Base-by-base conservation (phyloP, 1,139 yeast genomes). In the Yamadazyma aaseri region DNA sequence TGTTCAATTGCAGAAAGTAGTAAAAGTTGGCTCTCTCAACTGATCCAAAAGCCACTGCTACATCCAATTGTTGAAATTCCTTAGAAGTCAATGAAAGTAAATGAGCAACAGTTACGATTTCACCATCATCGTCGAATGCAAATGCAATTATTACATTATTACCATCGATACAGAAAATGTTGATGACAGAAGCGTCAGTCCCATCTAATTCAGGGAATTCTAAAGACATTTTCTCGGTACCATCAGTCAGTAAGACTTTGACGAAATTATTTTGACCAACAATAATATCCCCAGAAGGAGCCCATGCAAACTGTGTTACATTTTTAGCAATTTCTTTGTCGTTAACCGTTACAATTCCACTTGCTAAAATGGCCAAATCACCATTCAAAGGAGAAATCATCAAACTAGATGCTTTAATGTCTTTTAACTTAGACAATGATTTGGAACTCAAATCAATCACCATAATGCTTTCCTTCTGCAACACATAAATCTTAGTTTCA, bases 21-120 rank as follows among this genome's bases (percentile, higher is more conserved):
- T 74, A 73, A 8, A 69, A 55, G 2, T 78, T 70, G 26, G 53
- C 51, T 44, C 92, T 63, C 29, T 67, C 62, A 1, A 68, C 60
- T 1, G 73, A 63, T 1, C 83, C 83, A 53, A 69, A 81, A 1
- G 87, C 76, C 6, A 79, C 76, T 2, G 82, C 74, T 3, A 77
- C 66, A 36, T 81, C 72, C 0, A 77, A 55, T 40, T 67, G 72
- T 20, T 29, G 30, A n/a, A 36, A 36, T 2, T 26, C 26, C 10
- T 31, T 28, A 2, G 36, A 6, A 2, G 29, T 11, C 2, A 35
- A 9, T 20, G 29, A 34, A 10, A 42, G 31, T 3, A 40, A 26
- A 14, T 44, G 38, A 2, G 33, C 34, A 17, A 40, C 44, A 18
- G 41, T 32, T 4, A 16, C 28, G 2, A 28, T 21, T 3, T 45